phyloP scores from a whole-genome alignment of 176 grass and related monocot genomes.

The Lolium perenne region DNA sequence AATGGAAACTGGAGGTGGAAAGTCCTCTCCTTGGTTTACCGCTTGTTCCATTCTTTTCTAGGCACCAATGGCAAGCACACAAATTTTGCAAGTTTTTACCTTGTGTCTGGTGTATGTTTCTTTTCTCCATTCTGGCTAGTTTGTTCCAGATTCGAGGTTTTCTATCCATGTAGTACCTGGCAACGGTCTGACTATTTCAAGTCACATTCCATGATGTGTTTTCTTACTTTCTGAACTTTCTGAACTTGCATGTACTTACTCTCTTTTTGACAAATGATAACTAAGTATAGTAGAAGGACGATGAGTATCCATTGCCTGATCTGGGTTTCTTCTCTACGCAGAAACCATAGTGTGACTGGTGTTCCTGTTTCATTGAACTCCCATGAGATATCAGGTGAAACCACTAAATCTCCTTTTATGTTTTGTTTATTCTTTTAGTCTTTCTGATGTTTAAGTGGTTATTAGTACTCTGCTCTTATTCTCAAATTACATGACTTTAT shows the following conservation, averaged over 20 bases:
- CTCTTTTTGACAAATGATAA: constrained; percentile 13
- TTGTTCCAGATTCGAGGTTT: neutral
- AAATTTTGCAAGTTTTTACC: neutral
- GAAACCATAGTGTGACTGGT: constrained; percentile 15
- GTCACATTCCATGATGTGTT: neutral
- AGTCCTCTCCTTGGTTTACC: constrained; percentile 5
- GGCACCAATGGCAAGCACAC: neutral
- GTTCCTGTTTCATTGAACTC: constrained; percentile 33
- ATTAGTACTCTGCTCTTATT: constrained; percentile 20
- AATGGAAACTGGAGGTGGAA: neutral
- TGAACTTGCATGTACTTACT: neutral
- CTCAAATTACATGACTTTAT: constrained; percentile 4
- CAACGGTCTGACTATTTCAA: neutral
- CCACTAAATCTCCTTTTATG: neutral
- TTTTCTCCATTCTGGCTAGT: neutral
- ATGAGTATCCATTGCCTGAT: neutral
- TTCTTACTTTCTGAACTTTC: neutral
- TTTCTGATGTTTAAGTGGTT: constrained; percentile 21
- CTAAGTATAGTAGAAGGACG: neutral
- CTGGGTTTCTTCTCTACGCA: constrained; percentile 11
- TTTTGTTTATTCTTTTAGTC: constrained; percentile 17
- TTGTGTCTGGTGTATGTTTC: constrained; percentile 9
- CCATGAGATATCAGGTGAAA: constrained; percentile 37
- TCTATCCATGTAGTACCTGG: neutral
- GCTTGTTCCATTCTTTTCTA: constrained; percentile 24